phyloP scores from a whole-genome alignment of 352 stramenopile species.

The Globisporangium lucens region DNA sequence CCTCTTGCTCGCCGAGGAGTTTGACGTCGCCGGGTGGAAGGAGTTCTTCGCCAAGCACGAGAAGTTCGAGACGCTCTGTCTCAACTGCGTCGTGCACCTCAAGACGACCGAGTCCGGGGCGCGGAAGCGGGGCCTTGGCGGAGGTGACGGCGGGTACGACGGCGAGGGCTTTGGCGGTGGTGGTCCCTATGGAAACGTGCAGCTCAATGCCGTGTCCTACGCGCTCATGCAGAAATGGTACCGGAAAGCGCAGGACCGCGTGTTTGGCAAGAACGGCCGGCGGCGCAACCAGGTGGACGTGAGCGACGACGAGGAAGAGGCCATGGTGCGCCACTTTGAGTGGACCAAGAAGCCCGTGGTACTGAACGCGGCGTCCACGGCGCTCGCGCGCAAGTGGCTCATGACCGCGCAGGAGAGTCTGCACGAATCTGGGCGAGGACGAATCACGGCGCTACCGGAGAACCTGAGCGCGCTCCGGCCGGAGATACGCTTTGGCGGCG shows the following conservation, averaged over 20 bases:
- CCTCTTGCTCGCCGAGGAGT: slow-evolving; percentile 85
- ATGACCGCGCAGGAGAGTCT: slow-evolving; percentile 58
- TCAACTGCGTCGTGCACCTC: slow-evolving; percentile 90
- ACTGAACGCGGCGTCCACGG: slow-evolving; percentile 76
- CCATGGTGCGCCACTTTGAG: slow-evolving; percentile 55
- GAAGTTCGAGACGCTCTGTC: slow-evolving; percentile 93
- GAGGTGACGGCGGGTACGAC: slow-evolving; percentile 15
- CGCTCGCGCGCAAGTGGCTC: slow-evolving; percentile 83
- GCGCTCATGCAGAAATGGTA: slow-evolving; percentile 93
- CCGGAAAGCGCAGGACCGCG: slow-evolving; percentile 82
- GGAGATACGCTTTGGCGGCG: slow-evolving; percentile 29
- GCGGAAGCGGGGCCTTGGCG: slow-evolving; percentile 24
- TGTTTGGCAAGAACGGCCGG: slow-evolving; percentile 77
- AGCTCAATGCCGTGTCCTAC: slow-evolving; percentile 81
- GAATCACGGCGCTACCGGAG: slow-evolving; percentile 35
- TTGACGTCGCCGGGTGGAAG: slow-evolving; percentile 94
- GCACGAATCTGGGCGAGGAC: slow-evolving; percentile 44
- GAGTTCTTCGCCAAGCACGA: slow-evolving; percentile 93
- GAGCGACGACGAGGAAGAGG: slow-evolving; percentile 87
- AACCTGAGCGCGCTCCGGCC: slow-evolving; percentile 37
- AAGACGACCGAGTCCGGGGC: slow-evolving; percentile 34
- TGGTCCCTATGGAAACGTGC: slow-evolving; percentile 51
- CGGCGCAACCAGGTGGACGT: slow-evolving; percentile 63
- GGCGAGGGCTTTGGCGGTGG: slow-evolving; percentile 25
- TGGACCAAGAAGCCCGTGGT: slow-evolving; percentile 75